phyloP scores from a whole-genome alignment of 352 stramenopile species.

The Globisporangium echinulatum region DNA sequence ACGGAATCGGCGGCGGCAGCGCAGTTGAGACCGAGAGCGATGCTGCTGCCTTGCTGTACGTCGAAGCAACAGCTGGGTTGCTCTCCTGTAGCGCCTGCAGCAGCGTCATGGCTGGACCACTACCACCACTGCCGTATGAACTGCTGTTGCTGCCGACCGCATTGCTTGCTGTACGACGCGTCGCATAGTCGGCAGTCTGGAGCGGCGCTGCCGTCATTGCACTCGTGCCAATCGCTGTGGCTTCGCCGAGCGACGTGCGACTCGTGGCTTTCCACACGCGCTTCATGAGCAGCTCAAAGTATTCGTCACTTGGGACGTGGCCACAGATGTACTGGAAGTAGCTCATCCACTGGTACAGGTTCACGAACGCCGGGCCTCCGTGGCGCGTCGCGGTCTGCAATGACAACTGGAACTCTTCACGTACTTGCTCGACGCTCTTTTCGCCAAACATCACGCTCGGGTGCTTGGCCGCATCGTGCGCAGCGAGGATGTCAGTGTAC shows the following conservation, averaged over 20 bases:
- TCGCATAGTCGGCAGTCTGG: background rate
- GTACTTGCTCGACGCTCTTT: constrained; percentile 38
- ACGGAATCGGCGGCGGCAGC: constrained; percentile 15
- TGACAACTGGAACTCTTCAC: constrained; percentile 48
- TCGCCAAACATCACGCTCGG: constrained; percentile 73
- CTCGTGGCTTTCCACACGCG: constrained; percentile 56
- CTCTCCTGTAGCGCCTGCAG: constrained; percentile 46
- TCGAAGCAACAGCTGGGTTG: constrained; percentile 23
- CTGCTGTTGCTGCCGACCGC: background rate
- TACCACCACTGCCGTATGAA: background rate
- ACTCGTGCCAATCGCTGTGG: background rate
- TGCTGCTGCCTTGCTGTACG: constrained; percentile 1
- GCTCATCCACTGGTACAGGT: constrained; percentile 62
- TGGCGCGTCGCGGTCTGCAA: constrained; percentile 31
- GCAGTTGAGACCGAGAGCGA: constrained; percentile 26
- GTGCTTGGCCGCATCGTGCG: constrained; percentile 47
- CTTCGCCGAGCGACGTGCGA: constrained; percentile 29
- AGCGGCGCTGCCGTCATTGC: too few relatives aligned
- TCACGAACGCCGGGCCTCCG: constrained; percentile 38
- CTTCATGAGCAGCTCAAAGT: constrained; percentile 70
- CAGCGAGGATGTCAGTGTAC: constrained; percentile 35
- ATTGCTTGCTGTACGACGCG: too few relatives aligned
- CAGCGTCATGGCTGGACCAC: constrained; percentile 27
- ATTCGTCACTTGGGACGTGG: constrained; percentile 65
- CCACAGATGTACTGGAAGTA: constrained; percentile 72